phyloP scores from a whole-genome alignment of 2,329 filamentous ascomycete species.

The Ophiostoma tasmaniense region DNA sequence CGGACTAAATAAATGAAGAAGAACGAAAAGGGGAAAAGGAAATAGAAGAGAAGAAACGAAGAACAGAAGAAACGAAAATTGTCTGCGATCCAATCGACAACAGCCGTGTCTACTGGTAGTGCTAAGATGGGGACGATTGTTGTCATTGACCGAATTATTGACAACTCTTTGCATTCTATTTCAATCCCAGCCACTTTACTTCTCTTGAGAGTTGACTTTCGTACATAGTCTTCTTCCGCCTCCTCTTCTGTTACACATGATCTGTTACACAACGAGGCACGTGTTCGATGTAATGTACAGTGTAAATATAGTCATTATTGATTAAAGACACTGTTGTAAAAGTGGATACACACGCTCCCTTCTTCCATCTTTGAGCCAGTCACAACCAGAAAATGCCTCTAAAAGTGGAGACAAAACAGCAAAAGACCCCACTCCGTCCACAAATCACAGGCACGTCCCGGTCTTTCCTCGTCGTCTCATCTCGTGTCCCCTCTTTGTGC shows the following conservation, averaged over 20 bases:
- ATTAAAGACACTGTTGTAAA: neutral
- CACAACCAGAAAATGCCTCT: constrained; percentile 7
- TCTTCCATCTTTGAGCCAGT: neutral
- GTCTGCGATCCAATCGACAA: neutral
- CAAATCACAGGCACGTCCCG: constrained; percentile 3
- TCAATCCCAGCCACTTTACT: neutral
- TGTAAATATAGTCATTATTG: neutral
- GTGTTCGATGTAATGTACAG: neutral
- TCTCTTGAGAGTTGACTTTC: too few relatives aligned
- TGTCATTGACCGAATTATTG: neutral
- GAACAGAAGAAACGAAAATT: neutral
- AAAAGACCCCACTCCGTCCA: neutral
- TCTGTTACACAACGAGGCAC: neutral
- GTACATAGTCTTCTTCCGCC: too few relatives aligned
- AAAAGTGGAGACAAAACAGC: neutral
- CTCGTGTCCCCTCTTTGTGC: neutral
- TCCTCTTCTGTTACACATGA: neutral
- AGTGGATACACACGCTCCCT: neutral
- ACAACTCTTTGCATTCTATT: too few relatives aligned
- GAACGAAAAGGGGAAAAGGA: neutral
- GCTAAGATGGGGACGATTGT: neutral
- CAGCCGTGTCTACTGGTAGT: neutral
- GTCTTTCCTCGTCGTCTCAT: constrained; percentile 3
- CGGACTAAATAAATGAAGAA: neutral
- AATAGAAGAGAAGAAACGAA: neutral